These are phyloP conservation scores for Solanum chmielewskii DNA, from an alignment of 257 asterid species.

Conservation along the genomic window DNA sequence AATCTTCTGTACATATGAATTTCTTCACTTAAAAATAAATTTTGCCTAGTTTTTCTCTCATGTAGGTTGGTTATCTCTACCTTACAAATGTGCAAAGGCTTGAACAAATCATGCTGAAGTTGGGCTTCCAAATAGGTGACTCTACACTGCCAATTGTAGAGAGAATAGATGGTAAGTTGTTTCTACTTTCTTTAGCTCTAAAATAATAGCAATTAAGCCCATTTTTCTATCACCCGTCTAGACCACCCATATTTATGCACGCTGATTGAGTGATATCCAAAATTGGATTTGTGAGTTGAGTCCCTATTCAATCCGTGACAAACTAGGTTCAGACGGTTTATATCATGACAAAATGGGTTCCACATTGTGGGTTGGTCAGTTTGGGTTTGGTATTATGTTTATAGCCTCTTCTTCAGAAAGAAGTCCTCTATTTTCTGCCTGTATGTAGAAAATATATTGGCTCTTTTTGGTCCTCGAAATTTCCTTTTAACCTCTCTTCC, in stretches of 20 bases:
- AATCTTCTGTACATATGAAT: background rate
- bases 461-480: background rate
- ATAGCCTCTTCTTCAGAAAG: background rate
- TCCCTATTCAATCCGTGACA: background rate
- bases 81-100: conserved; percentile 69
- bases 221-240: background rate
- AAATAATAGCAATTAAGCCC: background rate
- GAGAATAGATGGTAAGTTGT: conserved; percentile 9
- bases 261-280: background rate
- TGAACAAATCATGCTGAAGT: conserved; percentile 68
- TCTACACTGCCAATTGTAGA: conserved; percentile 29
- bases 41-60: background rate
- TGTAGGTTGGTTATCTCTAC: conserved; percentile 82
- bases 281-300: background rate
- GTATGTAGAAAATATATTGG: background rate
- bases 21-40: background rate
- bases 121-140: conserved; percentile 60
- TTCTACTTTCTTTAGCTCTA: background rate
- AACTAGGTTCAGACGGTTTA: background rate
- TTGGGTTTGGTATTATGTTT: background rate
- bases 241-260: background rate
- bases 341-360: background rate
- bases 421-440: background rate
- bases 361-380: background rate
- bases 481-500: background rate